Percentiles rank a stretch among this genome's conserved stretches.
These are phyloP conservation scores for Lagenaria siceraria DNA, from an alignment of 306 rosid genomes.

Conservation along the genomic window DNA sequence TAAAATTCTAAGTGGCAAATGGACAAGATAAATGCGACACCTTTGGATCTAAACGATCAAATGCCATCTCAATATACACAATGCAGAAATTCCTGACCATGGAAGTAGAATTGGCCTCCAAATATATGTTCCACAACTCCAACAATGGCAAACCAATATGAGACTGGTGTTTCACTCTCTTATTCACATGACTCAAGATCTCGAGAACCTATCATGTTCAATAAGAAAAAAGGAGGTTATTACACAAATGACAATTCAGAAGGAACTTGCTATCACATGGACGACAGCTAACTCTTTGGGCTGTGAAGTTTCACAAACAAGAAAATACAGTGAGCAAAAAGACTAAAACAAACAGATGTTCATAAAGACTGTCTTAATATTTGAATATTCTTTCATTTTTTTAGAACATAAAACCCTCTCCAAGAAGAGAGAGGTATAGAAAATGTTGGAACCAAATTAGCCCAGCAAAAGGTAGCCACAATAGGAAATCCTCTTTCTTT, in stretches of 20 bases:
- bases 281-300: background rate
- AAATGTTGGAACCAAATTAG: background rate
- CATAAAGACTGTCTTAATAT: background rate
- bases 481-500: background rate
- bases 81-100: slow-evolving; percentile 91
- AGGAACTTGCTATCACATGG: background rate
- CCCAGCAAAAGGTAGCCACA: background rate
- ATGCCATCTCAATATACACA: slow-evolving; percentile 92
- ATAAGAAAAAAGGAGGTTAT: slow-evolving; percentile 7
- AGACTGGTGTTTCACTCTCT: slow-evolving; percentile 85
- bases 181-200: slow-evolving; percentile 94
- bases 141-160: slow-evolving; percentile 71
- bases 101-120: slow-evolving; percentile 43
- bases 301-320: background rate
- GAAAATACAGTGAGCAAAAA: background rate
- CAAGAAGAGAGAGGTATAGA: background rate
- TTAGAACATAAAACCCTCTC: background rate
- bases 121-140: slow-evolving; percentile 71
- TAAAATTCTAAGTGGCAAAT: background rate
- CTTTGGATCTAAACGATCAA: slow-evolving; percentile 59
- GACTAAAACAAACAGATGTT: background rate
- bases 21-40: slow-evolving; percentile 21
- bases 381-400: background rate
- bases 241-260: background rate
- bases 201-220: slow-evolving; percentile 61